phyloP scores from a whole-genome alignment of 345 rosid genomes.

The Eucalyptus coolabah region DNA sequence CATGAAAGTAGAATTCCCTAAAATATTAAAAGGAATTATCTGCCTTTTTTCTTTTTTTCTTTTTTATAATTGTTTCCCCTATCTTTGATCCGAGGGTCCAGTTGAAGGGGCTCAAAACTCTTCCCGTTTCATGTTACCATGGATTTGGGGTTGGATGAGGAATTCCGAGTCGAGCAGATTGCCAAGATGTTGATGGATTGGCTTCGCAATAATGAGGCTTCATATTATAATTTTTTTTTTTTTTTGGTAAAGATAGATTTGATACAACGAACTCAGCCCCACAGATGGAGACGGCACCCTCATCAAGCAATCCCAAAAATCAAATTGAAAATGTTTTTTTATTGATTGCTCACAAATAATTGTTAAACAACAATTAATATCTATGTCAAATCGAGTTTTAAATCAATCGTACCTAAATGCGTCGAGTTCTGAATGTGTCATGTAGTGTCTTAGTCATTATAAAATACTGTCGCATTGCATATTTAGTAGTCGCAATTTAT shows the following conservation, averaged over 20 bases:
- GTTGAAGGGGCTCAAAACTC: neutral
- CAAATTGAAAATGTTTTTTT: neutral
- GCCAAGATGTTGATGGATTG: neutral
- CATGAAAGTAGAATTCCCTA: neutral
- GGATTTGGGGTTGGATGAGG: neutral
- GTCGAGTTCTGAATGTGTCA: fast-evolving
- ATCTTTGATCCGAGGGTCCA: neutral
- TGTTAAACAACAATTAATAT: neutral
- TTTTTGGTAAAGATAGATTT: too few species aligned
- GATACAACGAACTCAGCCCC: neutral
- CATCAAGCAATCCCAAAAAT: neutral
- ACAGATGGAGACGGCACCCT: neutral
- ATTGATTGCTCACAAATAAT: neutral
- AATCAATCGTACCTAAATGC: neutral
- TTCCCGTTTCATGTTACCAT: neutral
- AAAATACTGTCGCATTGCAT: neutral
- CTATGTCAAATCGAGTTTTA: neutral
- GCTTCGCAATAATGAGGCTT: neutral
- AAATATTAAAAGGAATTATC: neutral
- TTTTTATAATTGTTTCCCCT: neutral
- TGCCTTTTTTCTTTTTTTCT: neutral
- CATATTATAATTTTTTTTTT: neutral
- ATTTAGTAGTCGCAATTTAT: neutral
- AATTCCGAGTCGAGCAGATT: neutral
- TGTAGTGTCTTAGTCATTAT: neutral